These are phyloP conservation scores for Geranium incanum DNA, from an alignment of 441 rosid species.

Conservation along the genomic window DNA sequence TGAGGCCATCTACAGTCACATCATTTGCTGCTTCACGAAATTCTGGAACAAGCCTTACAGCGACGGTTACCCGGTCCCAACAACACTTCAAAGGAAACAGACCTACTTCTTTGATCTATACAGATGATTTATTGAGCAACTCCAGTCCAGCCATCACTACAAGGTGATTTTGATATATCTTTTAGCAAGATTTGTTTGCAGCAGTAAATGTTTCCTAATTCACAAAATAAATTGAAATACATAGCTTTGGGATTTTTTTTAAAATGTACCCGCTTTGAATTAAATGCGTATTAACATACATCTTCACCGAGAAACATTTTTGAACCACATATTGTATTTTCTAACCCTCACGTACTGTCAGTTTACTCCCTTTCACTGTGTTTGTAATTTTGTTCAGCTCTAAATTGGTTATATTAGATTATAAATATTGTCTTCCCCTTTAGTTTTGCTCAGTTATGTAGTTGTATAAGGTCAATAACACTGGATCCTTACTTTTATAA, in stretches of 20 bases:
- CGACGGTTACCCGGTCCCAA: slow-evolving; percentile 48
- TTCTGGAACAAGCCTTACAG: slow-evolving; percentile 46
- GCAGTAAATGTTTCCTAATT: slow-evolving; percentile 6
- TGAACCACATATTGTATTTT: not conserved
- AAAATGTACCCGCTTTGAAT: not conserved
- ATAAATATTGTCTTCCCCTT: not conserved
- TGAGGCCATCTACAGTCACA: slow-evolving; percentile 35
- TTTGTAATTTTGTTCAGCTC: not conserved
- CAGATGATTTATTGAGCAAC: slow-evolving; percentile 30
- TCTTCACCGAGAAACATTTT: not conserved
- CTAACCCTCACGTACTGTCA: not conserved
- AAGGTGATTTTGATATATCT: slow-evolving; percentile 25
- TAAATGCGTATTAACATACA: not conserved
- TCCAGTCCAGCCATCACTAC: slow-evolving; percentile 24
- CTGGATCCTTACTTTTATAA: not conserved
- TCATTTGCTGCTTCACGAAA: slow-evolving; percentile 53
- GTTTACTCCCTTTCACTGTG: not conserved
- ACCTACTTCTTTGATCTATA: slow-evolving; percentile 36
- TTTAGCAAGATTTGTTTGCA: slow-evolving; percentile 5
- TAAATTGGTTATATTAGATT: too few relatives aligned
- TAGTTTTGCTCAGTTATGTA: not conserved
- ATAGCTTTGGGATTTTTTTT: not conserved
- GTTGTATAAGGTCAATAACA: not conserved
- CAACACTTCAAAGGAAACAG: slow-evolving; percentile 56
- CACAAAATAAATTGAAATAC: not conserved